Conservation (phyloP, 371 early-diverging fungal genomes). For the Chytridium lagenaria region DNA sequence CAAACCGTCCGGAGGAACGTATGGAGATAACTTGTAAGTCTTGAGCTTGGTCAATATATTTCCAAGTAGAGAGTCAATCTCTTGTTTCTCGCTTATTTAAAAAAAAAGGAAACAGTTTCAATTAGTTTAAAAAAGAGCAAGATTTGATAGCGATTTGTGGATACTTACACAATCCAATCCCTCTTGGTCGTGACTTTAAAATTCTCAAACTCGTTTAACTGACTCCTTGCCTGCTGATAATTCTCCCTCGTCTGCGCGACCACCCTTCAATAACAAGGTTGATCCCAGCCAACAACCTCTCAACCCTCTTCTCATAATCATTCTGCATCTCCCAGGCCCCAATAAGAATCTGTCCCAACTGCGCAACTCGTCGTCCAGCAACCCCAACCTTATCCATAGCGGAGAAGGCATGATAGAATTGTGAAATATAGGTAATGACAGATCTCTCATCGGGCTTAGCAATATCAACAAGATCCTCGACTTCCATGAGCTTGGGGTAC, state of each 20-base stretch:
- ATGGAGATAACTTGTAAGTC: conserved; percentile 88
- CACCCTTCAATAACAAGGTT: conserved; percentile 67
- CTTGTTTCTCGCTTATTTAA: background rate
- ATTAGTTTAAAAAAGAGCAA: too few relatives aligned
- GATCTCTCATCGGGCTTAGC: conserved; percentile 96
- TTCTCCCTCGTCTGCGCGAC: conserved; percentile 67
- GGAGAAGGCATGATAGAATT: conserved; percentile 97
- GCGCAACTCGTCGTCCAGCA: conserved; percentile 90
- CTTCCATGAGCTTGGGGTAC: conserved; percentile 77
- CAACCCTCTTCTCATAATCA: conserved; percentile 86
- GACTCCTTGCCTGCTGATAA: conserved; percentile 78
- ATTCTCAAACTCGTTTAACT: conserved; percentile 72
- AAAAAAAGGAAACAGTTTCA: background rate
- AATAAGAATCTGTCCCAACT: conserved; percentile 84
- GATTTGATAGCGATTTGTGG: background rate
- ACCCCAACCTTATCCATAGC: conserved; percentile 84
- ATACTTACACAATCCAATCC: conserved; percentile 71
- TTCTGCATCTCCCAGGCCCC: conserved; percentile 88
- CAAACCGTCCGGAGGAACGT: conserved; percentile 80
- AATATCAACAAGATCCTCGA: conserved; percentile 95
- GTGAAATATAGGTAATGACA: conserved; percentile 98
- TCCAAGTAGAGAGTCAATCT: conserved; percentile 64
- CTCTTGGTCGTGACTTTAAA: conserved; percentile 86
- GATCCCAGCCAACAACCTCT: conserved; percentile 70
- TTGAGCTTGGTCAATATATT: conserved; percentile 95